These are phyloP conservation scores for Lachancea lanzarotensis DNA, from an alignment of 805 yeast species.

Conservation along the genomic window DNA sequence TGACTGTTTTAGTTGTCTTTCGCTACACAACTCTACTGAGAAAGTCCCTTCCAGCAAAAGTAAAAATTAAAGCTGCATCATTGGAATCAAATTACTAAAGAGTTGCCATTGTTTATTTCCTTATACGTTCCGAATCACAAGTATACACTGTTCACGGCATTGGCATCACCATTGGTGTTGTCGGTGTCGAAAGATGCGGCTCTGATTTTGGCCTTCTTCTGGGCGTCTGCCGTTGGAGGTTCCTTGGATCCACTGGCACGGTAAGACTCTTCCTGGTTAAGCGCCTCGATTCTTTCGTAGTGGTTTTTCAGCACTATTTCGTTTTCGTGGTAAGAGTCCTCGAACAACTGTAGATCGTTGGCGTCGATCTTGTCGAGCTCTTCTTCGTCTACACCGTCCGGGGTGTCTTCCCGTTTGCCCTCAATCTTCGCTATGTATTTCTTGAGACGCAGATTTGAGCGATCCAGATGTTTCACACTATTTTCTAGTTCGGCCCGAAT, in stretches of 20 bases:
- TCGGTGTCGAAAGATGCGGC: conserved; percentile 29
- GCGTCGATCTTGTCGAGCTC: conserved; percentile 31
- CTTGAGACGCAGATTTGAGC: conserved; percentile 45
- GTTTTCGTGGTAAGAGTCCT: conserved; percentile 54
- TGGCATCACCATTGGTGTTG: conserved; percentile 33
- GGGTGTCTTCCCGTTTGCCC: conserved; percentile 15
- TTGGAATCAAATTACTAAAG: too few species aligned
- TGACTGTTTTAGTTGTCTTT: too few species aligned
- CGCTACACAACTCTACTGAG: too few species aligned
- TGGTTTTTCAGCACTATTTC: conserved; percentile 48
- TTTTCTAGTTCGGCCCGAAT: conserved; percentile 33
- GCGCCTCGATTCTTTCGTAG: conserved; percentile 37
- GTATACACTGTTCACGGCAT: conserved; percentile 33
- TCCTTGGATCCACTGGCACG: conserved; percentile 30
- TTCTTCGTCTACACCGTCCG: conserved; percentile 16
- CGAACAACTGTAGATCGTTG: conserved; percentile 45
- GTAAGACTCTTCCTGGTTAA: conserved; percentile 42
- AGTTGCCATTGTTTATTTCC: too few species aligned
- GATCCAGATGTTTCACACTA: conserved; percentile 42
- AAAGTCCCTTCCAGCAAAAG: too few species aligned
- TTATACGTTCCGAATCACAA: conserved; percentile 10
- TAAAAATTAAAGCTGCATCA: too few species aligned
- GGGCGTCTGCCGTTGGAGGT: conserved; percentile 3
- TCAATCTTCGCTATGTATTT: conserved; percentile 36
- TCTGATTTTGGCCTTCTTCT: not conserved